phyloP scores from a whole-genome alignment of 257 asterid species.

The Nicotiana noctiflora region DNA sequence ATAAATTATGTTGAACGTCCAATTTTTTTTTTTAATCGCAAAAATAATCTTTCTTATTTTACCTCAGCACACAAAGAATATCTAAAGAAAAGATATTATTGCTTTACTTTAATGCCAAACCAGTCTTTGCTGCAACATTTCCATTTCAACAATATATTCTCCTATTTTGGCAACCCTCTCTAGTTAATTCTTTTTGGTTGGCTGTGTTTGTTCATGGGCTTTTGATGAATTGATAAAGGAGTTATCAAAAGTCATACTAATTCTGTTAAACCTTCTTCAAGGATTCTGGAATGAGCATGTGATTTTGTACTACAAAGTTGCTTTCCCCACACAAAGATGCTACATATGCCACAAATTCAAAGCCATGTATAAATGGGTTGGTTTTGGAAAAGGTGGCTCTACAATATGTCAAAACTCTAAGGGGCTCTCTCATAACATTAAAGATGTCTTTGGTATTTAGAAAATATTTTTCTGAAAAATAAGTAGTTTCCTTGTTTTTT shows the following conservation, averaged over 20 bases:
- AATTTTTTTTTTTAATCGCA: too few relatives aligned
- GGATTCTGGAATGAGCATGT: slow-evolving; percentile 22
- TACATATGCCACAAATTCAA: not conserved
- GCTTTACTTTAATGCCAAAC: slow-evolving; percentile 20
- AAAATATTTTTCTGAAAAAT: too few relatives aligned
- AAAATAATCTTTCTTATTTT: not conserved
- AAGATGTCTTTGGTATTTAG: too few relatives aligned
- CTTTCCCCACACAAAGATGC: not conserved
- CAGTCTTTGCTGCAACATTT: slow-evolving; percentile 20
- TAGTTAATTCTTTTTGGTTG: slow-evolving; percentile 17
- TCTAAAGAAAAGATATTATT: not conserved
- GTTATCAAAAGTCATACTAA: slow-evolving; percentile 17
- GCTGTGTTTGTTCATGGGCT: slow-evolving; percentile 12
- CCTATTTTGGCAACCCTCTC: slow-evolving; percentile 18
- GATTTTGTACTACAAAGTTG: slow-evolving; percentile 3
- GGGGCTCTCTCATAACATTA: too few relatives aligned
- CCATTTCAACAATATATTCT: slow-evolving; percentile 15
- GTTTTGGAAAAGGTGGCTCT: too few relatives aligned
- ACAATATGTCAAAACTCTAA: too few relatives aligned
- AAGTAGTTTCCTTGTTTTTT: too few relatives aligned
- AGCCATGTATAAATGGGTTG: not conserved
- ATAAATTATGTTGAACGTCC: not conserved
- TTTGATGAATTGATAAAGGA: slow-evolving; percentile 11
- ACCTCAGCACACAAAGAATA: not conserved
- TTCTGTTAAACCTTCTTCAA: slow-evolving; percentile 4